A percentile compares a stretch with the other conserved stretches of the same genome.
Evolutionary conservation across 441 rosid species (phyloP).

Genomic region (Adansonia gregorii): DNA sequence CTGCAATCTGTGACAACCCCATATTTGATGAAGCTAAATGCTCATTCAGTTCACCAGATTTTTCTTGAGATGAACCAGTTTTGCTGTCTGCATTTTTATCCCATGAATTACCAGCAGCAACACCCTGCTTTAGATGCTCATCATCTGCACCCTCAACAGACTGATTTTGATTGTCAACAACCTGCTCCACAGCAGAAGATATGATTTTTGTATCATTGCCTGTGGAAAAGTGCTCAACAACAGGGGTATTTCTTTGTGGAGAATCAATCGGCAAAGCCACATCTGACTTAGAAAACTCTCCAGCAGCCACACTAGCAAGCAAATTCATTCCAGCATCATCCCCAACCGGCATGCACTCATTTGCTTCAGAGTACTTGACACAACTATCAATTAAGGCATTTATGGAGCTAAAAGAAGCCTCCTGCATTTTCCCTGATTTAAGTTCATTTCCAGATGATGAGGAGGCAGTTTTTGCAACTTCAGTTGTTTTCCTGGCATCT

Average conservation of each 20-base stretch:
- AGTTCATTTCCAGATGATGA: slow-evolving; percentile 51
- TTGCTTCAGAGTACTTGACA: slow-evolving; percentile 66
- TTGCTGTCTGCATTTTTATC: slow-evolving; percentile 38
- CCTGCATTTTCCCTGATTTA: slow-evolving; percentile 55
- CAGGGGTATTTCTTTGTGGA: slow-evolving; percentile 46
- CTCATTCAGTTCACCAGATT: slow-evolving; percentile 38
- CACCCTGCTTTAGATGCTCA: slow-evolving; percentile 42
- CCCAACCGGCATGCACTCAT: slow-evolving; percentile 50
- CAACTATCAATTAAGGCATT: slow-evolving; percentile 94
- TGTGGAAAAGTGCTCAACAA: slow-evolving; percentile 40
- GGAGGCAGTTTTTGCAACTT: slow-evolving; percentile 47
- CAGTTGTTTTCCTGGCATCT: slow-evolving; percentile 48
- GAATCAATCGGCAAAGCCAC: slow-evolving; percentile 58
- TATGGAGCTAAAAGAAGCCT: slow-evolving; percentile 72
- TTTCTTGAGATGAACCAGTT: slow-evolving; percentile 32
- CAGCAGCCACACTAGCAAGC: slow-evolving; percentile 96
- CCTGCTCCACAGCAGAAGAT: slow-evolving; percentile 38
- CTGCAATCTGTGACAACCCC: slow-evolving; percentile 51
- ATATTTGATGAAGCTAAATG: slow-evolving; percentile 38
- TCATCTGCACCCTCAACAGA: slow-evolving; percentile 41
- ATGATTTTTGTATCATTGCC: slow-evolving; percentile 47
- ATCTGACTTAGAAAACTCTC: slow-evolving; percentile 78
- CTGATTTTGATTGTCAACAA: slow-evolving; percentile 36
- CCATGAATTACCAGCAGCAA: slow-evolving; percentile 30
- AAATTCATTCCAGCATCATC: slow-evolving; percentile 97